Evolutionary conservation across 176 grass and related monocot genomes (phyloP).

Genomic region (Rhipidocladum racemiflorum): DNA sequence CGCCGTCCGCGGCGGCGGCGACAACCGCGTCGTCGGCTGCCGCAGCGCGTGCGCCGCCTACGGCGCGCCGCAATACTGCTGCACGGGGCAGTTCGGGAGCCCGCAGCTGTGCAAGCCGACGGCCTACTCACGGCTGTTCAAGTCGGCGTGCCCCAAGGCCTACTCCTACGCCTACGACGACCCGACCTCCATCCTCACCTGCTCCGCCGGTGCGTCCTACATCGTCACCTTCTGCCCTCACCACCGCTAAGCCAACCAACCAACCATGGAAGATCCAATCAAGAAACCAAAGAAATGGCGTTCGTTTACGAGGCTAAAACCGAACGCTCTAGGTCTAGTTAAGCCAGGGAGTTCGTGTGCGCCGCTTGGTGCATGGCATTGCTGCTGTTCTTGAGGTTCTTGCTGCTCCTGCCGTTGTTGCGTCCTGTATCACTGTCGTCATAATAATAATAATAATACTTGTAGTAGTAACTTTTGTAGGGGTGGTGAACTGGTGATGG

Average conservation of each 20-base stretch:
- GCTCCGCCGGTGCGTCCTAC: constrained; percentile 72
- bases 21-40: constrained; percentile 62
- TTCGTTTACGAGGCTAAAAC: not conserved
- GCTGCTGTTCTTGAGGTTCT: not conserved
- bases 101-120: constrained; percentile 94
- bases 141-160: constrained; percentile 75
- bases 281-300: not conserved
- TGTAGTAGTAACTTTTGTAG: not conserved
- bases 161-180: constrained; percentile 98
- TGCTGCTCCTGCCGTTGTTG: not conserved
- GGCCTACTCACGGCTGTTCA: constrained; percentile 82
- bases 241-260: constrained; percentile 19
- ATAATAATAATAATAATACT: not conserved
- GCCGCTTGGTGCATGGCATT: not conserved
- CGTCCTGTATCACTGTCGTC: not conserved
- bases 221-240: constrained; percentile 91
- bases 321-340: not conserved
- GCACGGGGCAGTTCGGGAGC: constrained; percentile 71
- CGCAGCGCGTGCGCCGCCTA: constrained; percentile 80
- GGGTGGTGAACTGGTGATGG: not conserved
- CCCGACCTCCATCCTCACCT: constrained; percentile 77
- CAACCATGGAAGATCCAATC: not conserved
- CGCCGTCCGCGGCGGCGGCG: constrained; percentile 50
- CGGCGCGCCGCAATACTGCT: constrained; percentile 74
- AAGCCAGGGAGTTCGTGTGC: not conserved